A percentile compares a stretch with the other conserved stretches of the same genome.
Conservation (phyloP, 179 eudicot genomes). For the Patellifolia procumbens region DNA sequence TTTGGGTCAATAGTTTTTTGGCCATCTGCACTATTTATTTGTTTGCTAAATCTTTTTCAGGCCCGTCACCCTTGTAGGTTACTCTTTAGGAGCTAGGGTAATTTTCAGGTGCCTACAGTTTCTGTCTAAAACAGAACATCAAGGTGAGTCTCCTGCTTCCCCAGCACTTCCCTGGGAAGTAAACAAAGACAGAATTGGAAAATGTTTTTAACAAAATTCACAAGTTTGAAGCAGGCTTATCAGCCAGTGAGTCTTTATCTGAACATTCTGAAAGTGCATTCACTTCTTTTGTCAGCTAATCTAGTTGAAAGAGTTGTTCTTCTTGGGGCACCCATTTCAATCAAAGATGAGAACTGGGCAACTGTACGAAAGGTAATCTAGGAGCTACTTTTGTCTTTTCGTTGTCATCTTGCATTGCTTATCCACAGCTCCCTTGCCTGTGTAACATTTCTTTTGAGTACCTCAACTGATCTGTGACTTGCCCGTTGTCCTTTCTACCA, state of each 20-base stretch:
- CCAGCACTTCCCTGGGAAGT: background rate
- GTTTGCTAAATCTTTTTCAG: constrained; percentile 45
- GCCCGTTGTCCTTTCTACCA: background rate
- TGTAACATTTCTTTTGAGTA: constrained; percentile 4
- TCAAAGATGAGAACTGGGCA: constrained; percentile 88
- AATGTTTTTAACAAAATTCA: background rate
- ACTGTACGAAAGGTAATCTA: constrained; percentile 71
- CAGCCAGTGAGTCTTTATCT: background rate
- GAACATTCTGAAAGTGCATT: constrained; percentile 23
- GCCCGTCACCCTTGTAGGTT: constrained; percentile 96
- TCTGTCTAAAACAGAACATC: constrained; percentile 58
- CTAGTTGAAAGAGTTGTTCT: constrained; percentile 94
- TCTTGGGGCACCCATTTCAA: constrained; percentile 85
- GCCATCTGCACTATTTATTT: constrained; percentile 7
- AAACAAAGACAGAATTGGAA: too few relatives aligned
- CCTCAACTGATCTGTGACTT: background rate
- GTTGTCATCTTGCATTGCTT: background rate
- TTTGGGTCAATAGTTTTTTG: background rate
- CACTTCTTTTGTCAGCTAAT: constrained; percentile 57
- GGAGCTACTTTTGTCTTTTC: background rate
- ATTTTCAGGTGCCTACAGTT: constrained; percentile 84
- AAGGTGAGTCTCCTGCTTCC: constrained; percentile 38
- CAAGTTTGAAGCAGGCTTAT: background rate
- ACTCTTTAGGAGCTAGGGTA: constrained; percentile 95
- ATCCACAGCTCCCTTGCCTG: background rate